Conservation (phyloP, 805 yeast genomes). For the Saturnispora diversa region DNA sequence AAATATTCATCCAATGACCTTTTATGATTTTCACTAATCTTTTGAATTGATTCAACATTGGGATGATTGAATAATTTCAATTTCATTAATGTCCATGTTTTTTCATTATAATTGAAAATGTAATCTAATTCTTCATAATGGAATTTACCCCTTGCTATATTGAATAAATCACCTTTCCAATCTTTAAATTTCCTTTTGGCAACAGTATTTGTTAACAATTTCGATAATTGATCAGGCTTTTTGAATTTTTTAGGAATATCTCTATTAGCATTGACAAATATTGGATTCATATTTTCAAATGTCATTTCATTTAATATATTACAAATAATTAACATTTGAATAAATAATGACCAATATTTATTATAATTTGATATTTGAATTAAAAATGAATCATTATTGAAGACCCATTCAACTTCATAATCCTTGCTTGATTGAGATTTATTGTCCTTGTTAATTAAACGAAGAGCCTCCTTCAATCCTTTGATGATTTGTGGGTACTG, state of each 20-base stretch:
- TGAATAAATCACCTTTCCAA: background rate
- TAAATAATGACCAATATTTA: conserved; percentile 15
- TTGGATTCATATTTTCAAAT: conserved; percentile 17
- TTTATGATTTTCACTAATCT: conserved; percentile 17
- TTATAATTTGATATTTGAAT: conserved; percentile 17
- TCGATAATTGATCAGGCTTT: conserved; percentile 19
- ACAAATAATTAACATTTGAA: conserved; percentile 23
- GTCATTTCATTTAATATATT: conserved; percentile 19
- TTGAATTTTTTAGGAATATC: conserved; percentile 20
- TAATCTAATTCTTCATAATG: conserved; percentile 11
- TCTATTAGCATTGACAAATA: conserved; percentile 15
- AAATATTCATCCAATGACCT: conserved; percentile 22
- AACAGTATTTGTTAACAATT: conserved; percentile 6
- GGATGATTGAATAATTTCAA: conserved; percentile 25
- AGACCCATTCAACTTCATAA: conserved; percentile 23
- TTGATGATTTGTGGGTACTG: background rate
- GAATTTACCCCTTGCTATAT: conserved; percentile 5
- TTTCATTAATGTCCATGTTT: conserved; percentile 26
- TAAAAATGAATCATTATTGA: conserved; percentile 20
- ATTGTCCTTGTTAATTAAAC: no score
- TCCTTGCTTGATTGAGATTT: background rate
- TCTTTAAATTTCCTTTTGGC: conserved; percentile 2
- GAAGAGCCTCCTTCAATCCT: background rate
- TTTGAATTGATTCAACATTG: conserved; percentile 13
- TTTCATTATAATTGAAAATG: conserved; percentile 20